These are phyloP conservation scores for Cantharellus cinnabarinus DNA, from an alignment of 768 basidiomycete species.

Conservation along the genomic window DNA sequence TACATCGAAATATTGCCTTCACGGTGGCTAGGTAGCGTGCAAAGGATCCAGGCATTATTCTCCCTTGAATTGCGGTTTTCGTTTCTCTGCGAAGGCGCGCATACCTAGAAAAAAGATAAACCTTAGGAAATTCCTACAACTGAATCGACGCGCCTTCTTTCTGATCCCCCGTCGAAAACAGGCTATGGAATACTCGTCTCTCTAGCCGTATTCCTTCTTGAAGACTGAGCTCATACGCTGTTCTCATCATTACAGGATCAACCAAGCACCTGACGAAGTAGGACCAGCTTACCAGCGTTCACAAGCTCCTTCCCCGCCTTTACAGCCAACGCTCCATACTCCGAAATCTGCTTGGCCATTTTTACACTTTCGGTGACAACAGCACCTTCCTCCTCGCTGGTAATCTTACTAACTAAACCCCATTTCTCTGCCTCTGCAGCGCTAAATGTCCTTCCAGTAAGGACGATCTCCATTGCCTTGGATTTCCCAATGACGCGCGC, in stretches of 20 bases:
- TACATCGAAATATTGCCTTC: too few species aligned
- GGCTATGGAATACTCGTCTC: conserved; percentile 69
- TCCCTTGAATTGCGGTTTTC: conserved; percentile 52
- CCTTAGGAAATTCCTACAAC: conserved; percentile 4
- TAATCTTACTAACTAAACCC: conserved; percentile 75
- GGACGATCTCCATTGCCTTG: conserved; percentile 80
- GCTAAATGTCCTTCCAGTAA: conserved; percentile 66
- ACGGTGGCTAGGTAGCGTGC: too few species aligned
- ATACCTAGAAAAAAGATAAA: conserved; percentile 38
- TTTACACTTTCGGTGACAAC: conserved; percentile 76
- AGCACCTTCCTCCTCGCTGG: conserved; percentile 49
- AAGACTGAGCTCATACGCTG: conserved; percentile 65
- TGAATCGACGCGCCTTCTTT: conserved; percentile 52
- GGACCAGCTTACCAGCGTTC: conserved; percentile 41
- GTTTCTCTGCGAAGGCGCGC: conserved; percentile 85
- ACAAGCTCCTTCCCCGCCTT: conserved; percentile 84
- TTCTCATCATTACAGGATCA: not conserved
- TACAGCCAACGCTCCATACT: conserved; percentile 64
- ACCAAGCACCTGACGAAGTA: not conserved
- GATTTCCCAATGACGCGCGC: conserved; percentile 76
- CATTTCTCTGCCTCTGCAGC: conserved; percentile 70
- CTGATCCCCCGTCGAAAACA: conserved; percentile 88
- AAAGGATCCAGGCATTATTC: too few species aligned
- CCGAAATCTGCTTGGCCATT: conserved; percentile 57
- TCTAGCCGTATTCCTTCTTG: conserved; percentile 74